Conservation (phyloP, 2,329 filamentous ascomycete genomes). For the Hymenoscyphus infarciens region DNA sequence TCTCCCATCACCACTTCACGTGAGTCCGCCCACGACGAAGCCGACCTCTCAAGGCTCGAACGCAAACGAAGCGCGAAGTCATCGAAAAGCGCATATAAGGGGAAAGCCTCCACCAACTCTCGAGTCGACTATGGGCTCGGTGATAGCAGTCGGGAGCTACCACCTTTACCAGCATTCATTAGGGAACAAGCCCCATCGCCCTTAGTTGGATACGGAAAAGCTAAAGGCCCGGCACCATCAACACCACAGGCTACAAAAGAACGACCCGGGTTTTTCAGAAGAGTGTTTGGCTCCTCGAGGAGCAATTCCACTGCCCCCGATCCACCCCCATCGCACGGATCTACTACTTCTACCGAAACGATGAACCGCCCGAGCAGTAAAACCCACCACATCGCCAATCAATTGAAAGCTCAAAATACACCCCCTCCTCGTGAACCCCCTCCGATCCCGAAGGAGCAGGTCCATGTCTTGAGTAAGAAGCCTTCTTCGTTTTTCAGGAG, state of each 20-base stretch:
- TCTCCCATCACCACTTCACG: constrained; percentile 35
- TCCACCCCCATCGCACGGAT: constrained; percentile 31
- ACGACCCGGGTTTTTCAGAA: constrained; percentile 84
- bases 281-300: constrained; percentile 75
- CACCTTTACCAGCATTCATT: constrained; percentile 37
- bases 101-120: constrained; percentile 39
- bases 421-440: constrained; percentile 31
- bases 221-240: constrained; percentile 34
- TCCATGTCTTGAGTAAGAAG: constrained; percentile 70
- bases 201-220: constrained; percentile 48
- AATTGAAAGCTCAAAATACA: constrained; percentile 42
- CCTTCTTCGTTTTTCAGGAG: constrained; percentile 91
- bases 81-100: constrained; percentile 38
- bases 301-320: constrained; percentile 40
- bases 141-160: constrained; percentile 29
- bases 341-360: constrained; percentile 39
- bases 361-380: constrained; percentile 40
- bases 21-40: constrained; percentile 16
- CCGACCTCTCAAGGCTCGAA: constrained; percentile 41
- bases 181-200: constrained; percentile 51
- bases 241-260: constrained; percentile 55
- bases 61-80: constrained; percentile 59
- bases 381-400: constrained; percentile 43
- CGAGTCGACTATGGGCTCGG: constrained; percentile 35
- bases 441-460: constrained; percentile 28